Evolutionary conservation across 1,284 basidiomycete genomes (phyloP), one percentile per base, ranked within the genome.

Genomic region (Malassezia vespertilionis): DNA sequence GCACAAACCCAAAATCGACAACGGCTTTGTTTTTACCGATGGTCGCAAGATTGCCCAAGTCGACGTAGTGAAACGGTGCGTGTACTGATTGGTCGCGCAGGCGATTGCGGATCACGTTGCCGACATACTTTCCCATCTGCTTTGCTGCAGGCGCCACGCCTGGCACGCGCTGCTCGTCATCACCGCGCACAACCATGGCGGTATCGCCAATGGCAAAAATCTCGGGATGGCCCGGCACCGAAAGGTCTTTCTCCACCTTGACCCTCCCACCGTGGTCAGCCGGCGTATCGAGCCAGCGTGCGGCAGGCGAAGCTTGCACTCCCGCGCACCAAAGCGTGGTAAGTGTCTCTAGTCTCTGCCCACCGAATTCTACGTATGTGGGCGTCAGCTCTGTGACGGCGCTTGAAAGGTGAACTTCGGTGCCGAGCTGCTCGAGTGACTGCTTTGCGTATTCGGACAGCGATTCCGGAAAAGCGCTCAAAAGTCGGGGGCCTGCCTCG

Each of bases 171-270:
- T 20, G 24, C 9, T 24, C 36, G 17, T 38, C 22, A 10, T 8
- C 10, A 12, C 11, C 12, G n/a, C n/a, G n/a, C 10, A 24, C 4
- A 5, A 40, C 38, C 27, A n/a, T 1, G 21, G 27, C 38, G 2
- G 38, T 40, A 15, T 40, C 38, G 9, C 38, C 38, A 11, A 40
- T 30, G 5, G 38, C 38, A 40, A 40, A 40, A 15, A 40, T 40
- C 8, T 40, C 21, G 8, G 27, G 27, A 30, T 30, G 14, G 1
- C 24, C 24, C 10, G 38, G 24, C 7, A 40, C 26, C 17, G 38
- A 40, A 20, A 40, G 30, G 26, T 40, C 38, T n/a, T 17, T 5
- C 38, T 40, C 30, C 2, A 40, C 38, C 7, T 30, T 2, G 20
- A 40, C 21, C 11, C 38, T 15, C 14, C 38, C 38, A 2, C 17